phyloP scores from a whole-genome alignment of 345 rosid genomes.

The Hypericum androsaemum region DNA sequence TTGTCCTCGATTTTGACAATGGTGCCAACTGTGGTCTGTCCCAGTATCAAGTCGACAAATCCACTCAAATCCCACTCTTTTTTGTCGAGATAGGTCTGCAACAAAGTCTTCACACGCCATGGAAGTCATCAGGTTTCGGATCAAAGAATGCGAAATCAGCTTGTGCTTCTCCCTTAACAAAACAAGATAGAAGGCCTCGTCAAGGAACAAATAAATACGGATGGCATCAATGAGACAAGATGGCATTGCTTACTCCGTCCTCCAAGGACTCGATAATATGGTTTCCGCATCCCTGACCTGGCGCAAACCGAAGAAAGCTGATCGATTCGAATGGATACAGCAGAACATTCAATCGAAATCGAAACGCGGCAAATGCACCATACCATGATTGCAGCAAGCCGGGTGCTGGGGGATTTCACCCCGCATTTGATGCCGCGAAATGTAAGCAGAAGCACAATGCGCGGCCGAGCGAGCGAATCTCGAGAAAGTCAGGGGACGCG shows the following conservation, averaged over 20 bases:
- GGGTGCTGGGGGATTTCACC: slow-evolving; percentile 13
- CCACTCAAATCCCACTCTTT: too few relatives aligned
- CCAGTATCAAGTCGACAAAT: too few relatives aligned
- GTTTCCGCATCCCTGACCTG: slow-evolving; percentile 19
- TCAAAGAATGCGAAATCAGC: slow-evolving; percentile 91
- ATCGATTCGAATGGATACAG: too few relatives aligned
- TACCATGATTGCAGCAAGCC: slow-evolving; percentile 26
- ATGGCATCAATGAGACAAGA: not conserved
- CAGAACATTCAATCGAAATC: too few relatives aligned
- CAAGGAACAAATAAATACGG: not conserved
- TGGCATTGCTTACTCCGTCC: slow-evolving; percentile 39
- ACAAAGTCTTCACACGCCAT: too few relatives aligned
- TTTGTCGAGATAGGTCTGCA: too few relatives aligned
- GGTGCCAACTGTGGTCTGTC: slow-evolving; percentile 88
- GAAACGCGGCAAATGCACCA: too few relatives aligned
- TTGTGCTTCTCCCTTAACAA: slow-evolving; percentile 57
- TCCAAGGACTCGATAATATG: slow-evolving; percentile 35
- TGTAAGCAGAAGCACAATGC: slow-evolving; percentile 24
- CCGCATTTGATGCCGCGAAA: slow-evolving; percentile 20
- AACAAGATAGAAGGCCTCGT: not conserved
- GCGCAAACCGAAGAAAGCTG: too few relatives aligned
- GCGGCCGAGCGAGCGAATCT: slow-evolving; percentile 63
- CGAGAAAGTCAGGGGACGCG: slow-evolving; percentile 54
- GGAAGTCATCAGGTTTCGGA: slow-evolving; percentile 70
- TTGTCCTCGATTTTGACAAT: slow-evolving; percentile 75